Conservation (phyloP, 495 filamentous ascomycete genomes). For the Parathielavia hyrcaniae region DNA sequence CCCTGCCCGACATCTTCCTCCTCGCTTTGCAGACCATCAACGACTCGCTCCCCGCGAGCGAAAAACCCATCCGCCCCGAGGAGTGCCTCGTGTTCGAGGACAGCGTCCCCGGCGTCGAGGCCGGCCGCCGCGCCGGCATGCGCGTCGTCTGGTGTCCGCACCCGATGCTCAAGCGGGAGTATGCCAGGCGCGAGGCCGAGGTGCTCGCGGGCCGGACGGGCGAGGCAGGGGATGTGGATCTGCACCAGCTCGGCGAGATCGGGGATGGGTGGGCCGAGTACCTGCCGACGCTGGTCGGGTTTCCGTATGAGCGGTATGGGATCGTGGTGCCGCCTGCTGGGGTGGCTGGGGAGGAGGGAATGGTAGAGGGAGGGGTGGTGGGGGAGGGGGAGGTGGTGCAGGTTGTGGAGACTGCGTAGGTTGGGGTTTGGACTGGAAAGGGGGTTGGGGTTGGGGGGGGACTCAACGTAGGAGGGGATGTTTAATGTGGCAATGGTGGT, state of each 20-base stretch:
- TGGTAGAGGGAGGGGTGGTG: conserved; percentile 25
- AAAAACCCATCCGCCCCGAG: conserved; percentile 64
- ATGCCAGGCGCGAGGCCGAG: conserved; percentile 65
- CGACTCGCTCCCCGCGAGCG: conserved; percentile 53
- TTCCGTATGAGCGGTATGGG: conserved; percentile 68
- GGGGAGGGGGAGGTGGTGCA: conserved; percentile 20
- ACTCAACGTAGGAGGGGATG: too few species aligned
- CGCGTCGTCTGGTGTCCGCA: conserved; percentile 91
- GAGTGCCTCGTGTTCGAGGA: conserved; percentile 98
- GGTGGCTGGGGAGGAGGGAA: conserved; percentile 35
- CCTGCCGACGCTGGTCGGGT: conserved; percentile 55
- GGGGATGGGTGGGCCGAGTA: conserved; percentile 71
- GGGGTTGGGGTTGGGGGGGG: too few species aligned
- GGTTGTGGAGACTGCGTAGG: conserved; percentile 23
- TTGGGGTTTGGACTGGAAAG: neutral
- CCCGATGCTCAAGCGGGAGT: conserved; percentile 67
- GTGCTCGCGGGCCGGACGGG: conserved; percentile 80
- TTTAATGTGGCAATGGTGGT: too few species aligned
- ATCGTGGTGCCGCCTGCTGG: conserved; percentile 44
- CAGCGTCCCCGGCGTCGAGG: conserved; percentile 84
- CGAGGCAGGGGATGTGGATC: conserved; percentile 49
- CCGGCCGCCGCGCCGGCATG: conserved; percentile 89
- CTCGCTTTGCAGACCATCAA: conserved; percentile 85
- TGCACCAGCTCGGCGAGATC: conserved; percentile 51
- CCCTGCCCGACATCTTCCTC: conserved; percentile 89